These are phyloP conservation scores for Citropsis articulata DNA, from an alignment of 345 rosid genomes.

Conservation along the genomic window DNA sequence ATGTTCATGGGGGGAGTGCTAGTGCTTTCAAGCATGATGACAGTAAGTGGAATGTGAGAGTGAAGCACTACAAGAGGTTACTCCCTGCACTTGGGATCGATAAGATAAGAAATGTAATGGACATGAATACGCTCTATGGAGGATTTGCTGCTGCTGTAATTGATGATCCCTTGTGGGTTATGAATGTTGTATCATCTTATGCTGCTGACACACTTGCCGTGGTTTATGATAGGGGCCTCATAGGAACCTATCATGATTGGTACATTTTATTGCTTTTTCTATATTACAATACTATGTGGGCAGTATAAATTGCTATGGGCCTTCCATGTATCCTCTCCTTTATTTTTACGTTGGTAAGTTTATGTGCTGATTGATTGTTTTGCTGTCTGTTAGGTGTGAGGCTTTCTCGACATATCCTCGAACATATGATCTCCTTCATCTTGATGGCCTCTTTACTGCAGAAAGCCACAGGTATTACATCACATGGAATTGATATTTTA, in stretches of 20 bases:
- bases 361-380: constrained; percentile 15
- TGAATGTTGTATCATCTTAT: constrained; percentile 90
- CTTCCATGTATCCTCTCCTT: background rate
- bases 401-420: constrained; percentile 96
- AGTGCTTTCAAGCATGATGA: constrained; percentile 68
- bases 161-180: constrained; percentile 87
- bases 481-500: background rate
- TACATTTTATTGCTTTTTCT: constrained; percentile 25
- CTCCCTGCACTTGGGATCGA: constrained; percentile 78
- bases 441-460: constrained; percentile 80
- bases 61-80: constrained; percentile 82
- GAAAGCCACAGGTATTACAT: constrained; percentile 82
- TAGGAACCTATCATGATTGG: constrained; percentile 96
- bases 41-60: constrained; percentile 83
- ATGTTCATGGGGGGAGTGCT: constrained; percentile 62
- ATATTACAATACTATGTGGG: background rate
- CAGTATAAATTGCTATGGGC: background rate
- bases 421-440: constrained; percentile 92
- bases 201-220: constrained; percentile 77
- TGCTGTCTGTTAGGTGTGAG: constrained; percentile 74
- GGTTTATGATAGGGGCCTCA: constrained; percentile 90
- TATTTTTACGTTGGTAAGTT: background rate
- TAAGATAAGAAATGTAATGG: constrained; percentile 90
- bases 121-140: constrained; percentile 96
- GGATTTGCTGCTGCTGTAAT: constrained; percentile 80